phyloP scores from a whole-genome alignment of 495 filamentous ascomycete species.

The Talaromyces thailandensis region DNA sequence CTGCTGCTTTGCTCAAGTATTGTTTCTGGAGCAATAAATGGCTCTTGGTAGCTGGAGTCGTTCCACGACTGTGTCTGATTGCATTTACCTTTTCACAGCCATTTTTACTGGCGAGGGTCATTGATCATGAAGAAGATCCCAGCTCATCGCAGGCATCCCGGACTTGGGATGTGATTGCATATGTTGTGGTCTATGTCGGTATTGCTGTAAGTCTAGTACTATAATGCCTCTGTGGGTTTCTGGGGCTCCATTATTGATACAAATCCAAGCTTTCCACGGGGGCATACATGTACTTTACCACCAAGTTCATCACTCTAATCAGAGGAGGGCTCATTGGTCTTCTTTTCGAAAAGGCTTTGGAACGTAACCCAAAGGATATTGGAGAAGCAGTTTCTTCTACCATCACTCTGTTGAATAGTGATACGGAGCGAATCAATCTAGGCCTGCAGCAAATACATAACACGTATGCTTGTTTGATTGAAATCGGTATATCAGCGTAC shows the following conservation, averaged over 20 bases:
- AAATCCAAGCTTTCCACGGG: background rate
- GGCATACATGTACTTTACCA: background rate
- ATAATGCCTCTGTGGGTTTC: slow-evolving; percentile 13
- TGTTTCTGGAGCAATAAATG: background rate
- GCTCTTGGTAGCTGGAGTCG: background rate
- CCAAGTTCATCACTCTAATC: background rate
- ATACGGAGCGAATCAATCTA: background rate
- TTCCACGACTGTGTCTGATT: background rate
- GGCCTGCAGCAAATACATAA: background rate
- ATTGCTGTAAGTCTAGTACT: background rate
- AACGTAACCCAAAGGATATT: background rate
- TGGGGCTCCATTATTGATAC: background rate
- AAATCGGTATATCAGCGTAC: background rate
- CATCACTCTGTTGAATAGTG: background rate
- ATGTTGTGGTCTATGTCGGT: background rate
- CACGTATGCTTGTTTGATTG: background rate
- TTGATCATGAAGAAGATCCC: background rate
- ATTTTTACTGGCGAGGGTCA: background rate
- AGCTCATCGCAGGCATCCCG: background rate
- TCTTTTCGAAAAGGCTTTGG: background rate
- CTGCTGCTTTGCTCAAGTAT: background rate
- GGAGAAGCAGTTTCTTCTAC: background rate
- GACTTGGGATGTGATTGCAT: background rate
- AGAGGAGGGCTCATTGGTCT: background rate
- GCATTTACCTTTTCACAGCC: background rate